A percentile compares a stretch with the other conserved stretches of the same genome.
Conservation (phyloP, 23 red algal species). For the Gracilariopsis chorda region DNA sequence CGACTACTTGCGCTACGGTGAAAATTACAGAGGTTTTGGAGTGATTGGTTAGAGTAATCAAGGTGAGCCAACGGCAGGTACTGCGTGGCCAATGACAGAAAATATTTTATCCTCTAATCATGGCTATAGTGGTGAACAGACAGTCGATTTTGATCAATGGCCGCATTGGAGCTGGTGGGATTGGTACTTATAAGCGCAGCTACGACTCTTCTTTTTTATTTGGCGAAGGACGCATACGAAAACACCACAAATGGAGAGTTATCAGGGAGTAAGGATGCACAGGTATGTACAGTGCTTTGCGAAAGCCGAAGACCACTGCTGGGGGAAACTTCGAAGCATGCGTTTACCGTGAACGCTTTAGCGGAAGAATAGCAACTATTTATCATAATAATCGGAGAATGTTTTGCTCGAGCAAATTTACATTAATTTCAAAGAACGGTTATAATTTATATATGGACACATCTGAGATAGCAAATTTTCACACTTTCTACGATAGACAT, state of each 20-base stretch:
- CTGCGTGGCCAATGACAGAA: neutral
- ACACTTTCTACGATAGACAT: neutral
- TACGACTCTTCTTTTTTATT: neutral
- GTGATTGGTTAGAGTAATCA: neutral
- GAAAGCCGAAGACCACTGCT: neutral
- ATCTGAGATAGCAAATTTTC: neutral
- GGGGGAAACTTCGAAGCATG: neutral
- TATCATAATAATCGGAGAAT: neutral
- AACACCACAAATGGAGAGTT: neutral
- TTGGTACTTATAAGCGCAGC: neutral
- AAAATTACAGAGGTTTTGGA: neutral
- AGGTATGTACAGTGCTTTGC: constrained; percentile 2
- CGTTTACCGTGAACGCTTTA: neutral
- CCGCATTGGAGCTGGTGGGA: neutral
- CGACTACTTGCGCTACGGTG: neutral
- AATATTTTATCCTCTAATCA: neutral
- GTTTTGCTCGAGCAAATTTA: neutral
- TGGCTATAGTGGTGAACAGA: neutral
- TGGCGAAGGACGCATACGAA: constrained; percentile 2
- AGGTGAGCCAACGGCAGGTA: neutral
- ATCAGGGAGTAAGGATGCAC: constrained; percentile 5
- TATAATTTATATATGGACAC: neutral
- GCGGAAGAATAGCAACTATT: neutral
- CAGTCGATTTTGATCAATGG: neutral
- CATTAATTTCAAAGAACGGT: neutral